Evolutionary conservation across 2,329 filamentous ascomycete species (phyloP).

Genomic region (Paraphaeosphaeria sporulosa): DNA sequence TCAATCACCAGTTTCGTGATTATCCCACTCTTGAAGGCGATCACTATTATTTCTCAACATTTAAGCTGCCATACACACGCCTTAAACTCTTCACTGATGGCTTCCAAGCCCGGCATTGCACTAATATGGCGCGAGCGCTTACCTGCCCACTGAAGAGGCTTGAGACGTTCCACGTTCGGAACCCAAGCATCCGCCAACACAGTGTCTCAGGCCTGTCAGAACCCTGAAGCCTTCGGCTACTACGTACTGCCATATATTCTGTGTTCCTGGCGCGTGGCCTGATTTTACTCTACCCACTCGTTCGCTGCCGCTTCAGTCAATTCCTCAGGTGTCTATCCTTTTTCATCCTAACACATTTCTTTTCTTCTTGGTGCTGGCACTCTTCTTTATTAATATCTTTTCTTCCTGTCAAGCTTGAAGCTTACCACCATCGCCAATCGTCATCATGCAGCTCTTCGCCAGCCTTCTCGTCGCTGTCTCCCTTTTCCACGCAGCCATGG

Average conservation of each 20-base stretch:
- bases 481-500: slow-evolving; percentile 29
- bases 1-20: not conserved
- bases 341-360: slow-evolving; percentile 23
- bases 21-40: not conserved
- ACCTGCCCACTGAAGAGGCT: slow-evolving; percentile 16
- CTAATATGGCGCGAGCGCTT: slow-evolving; percentile 19
- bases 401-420: slow-evolving; percentile 11
- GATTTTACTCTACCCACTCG: slow-evolving; percentile 29
- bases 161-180: slow-evolving; percentile 24
- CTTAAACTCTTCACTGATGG: not conserved
- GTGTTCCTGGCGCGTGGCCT: slow-evolving; percentile 39
- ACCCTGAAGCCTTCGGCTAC: slow-evolving; percentile 25
- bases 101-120: not conserved
- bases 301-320: slow-evolving; percentile 12
- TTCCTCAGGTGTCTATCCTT: slow-evolving; percentile 28
- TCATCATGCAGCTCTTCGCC: slow-evolving; percentile 38
- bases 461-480: slow-evolving; percentile 38
- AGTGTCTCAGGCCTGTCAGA: slow-evolving; percentile 41
- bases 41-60: not conserved
- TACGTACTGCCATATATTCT: slow-evolving; percentile 38
- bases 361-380: slow-evolving; percentile 41
- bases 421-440: slow-evolving; percentile 10
- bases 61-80: not conserved
- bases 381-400: slow-evolving; percentile 31
- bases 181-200: slow-evolving; percentile 32